Evolutionary conservation across 768 basidiomycete species (phyloP).

Genomic region (Auricularia cornea): DNA sequence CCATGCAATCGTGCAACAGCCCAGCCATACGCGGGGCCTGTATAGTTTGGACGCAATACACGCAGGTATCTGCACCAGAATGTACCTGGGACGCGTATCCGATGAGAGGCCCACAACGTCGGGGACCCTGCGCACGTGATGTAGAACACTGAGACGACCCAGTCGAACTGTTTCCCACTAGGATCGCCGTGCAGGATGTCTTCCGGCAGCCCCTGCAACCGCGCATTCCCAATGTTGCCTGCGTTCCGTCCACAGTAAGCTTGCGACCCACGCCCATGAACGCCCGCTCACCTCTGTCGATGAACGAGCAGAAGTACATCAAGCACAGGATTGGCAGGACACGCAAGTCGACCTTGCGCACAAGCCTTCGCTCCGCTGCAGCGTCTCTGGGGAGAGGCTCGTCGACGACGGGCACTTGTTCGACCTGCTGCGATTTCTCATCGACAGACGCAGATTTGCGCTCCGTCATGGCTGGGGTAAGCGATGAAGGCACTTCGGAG

Average conservation of each 20-base stretch:
- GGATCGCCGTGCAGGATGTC: constrained; percentile 62
- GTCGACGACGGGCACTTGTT: background rate
- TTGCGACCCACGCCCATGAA: background rate
- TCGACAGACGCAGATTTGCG: background rate
- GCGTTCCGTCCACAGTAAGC: background rate
- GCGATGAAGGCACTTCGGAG: background rate
- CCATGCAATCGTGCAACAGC: constrained; percentile 39
- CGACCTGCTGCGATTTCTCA: background rate
- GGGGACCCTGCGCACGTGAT: constrained; percentile 61
- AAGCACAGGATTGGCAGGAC: constrained; percentile 9
- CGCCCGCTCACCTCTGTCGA: constrained; percentile 68
- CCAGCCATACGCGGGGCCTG: constrained; percentile 62
- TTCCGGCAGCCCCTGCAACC: constrained; percentile 58
- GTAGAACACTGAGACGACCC: constrained; percentile 71
- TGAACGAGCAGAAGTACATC: constrained; percentile 25
- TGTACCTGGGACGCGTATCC: constrained; percentile 30
- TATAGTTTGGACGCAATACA: constrained; percentile 57
- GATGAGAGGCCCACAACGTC: too few species aligned
- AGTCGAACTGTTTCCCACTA: constrained; percentile 63
- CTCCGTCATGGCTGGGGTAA: background rate
- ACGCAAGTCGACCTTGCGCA: constrained; percentile 8
- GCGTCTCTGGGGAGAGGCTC: background rate
- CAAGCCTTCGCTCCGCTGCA: constrained; percentile 4
- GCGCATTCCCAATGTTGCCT: constrained; percentile 45
- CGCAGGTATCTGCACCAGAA: constrained; percentile 61